These are phyloP conservation scores for Vararia minispora DNA, from an alignment of 768 basidiomycete species.

Conservation along the genomic window DNA sequence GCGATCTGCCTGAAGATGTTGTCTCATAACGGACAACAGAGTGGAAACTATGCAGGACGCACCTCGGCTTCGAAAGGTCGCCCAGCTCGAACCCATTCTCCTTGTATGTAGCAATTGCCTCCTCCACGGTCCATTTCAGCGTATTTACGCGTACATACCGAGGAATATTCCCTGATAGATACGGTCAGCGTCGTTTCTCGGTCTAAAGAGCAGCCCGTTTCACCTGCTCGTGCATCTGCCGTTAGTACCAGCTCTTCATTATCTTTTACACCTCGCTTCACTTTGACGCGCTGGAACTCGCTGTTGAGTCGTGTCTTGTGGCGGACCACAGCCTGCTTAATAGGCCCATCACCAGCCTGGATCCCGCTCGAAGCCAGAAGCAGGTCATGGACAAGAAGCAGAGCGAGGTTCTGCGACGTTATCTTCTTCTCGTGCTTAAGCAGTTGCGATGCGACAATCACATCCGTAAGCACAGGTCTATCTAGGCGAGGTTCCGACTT, in stretches of 20 bases:
- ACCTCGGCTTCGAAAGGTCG: conserved; percentile 46
- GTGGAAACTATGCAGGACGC: conserved; percentile 9
- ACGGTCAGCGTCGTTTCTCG: no score
- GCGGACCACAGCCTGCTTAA: conserved; percentile 78
- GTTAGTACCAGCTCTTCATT: conserved; percentile 53
- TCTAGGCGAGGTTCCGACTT: conserved; percentile 46
- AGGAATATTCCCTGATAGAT: conserved; percentile 49
- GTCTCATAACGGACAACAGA: neutral
- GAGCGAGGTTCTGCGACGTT: conserved; percentile 61
- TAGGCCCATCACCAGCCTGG: conserved; percentile 81
- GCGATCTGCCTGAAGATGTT: conserved; percentile 43
- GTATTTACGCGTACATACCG: conserved; percentile 84
- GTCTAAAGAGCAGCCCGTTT: no score
- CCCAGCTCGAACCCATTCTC: conserved; percentile 43
- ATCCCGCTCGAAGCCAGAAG: conserved; percentile 77
- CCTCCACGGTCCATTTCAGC: conserved; percentile 49
- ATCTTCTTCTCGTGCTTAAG: conserved; percentile 71
- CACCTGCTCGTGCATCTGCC: conserved; percentile 57
- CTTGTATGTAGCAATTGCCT: conserved; percentile 48
- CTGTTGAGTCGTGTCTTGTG: conserved; percentile 85
- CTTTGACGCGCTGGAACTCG: conserved; percentile 78
- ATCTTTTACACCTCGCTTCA: conserved; percentile 57
- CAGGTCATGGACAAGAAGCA: conserved; percentile 87
- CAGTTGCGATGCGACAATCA: conserved; percentile 58
- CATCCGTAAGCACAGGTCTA: conserved; percentile 59